These are phyloP conservation scores for Termitomyces sp. DNA, from an alignment of 768 basidiomycete species.

Conservation along the genomic window DNA sequence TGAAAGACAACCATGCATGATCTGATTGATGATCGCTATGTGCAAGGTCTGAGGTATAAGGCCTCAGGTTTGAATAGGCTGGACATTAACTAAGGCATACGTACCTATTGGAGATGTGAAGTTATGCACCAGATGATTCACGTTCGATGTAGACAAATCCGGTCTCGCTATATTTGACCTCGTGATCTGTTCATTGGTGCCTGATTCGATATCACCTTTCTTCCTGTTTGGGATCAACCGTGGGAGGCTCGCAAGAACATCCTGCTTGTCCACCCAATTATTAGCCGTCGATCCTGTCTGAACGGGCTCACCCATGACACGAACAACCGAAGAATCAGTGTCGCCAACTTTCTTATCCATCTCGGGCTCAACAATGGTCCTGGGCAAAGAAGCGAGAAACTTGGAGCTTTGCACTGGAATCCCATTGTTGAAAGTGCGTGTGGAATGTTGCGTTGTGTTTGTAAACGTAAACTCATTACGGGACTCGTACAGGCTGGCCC, in stretches of 20 bases:
- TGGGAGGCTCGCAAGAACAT: slow-evolving; percentile 20
- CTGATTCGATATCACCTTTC: slow-evolving; percentile 31
- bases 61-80: not conserved
- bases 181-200: slow-evolving; percentile 28
- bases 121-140: slow-evolving; percentile 53
- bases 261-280: slow-evolving; percentile 23
- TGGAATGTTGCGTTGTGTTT: slow-evolving; percentile 13
- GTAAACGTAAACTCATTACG: slow-evolving; percentile 10
- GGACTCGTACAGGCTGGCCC: slow-evolving; percentile 18
- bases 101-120: slow-evolving; percentile 70
- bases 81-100: slow-evolving; percentile 9
- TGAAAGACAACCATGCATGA: slow-evolving; percentile 29
- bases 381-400: slow-evolving; percentile 29
- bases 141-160: slow-evolving; percentile 24
- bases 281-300: slow-evolving; percentile 17
- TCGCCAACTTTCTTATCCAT: slow-evolving; percentile 15
- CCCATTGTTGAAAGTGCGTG: slow-evolving; percentile 6
- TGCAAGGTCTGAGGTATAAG: slow-evolving; percentile 17
- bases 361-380: slow-evolving; percentile 17
- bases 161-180: slow-evolving; percentile 41
- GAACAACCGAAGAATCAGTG: not conserved
- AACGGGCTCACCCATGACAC: not conserved
- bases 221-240: slow-evolving; percentile 38
- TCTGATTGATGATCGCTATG: slow-evolving; percentile 14
- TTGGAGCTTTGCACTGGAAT: slow-evolving; percentile 8